Evolutionary conservation across 108 stramenopile genomes (phyloP).

Genomic region (Cyclostephanos tholiformis): DNA sequence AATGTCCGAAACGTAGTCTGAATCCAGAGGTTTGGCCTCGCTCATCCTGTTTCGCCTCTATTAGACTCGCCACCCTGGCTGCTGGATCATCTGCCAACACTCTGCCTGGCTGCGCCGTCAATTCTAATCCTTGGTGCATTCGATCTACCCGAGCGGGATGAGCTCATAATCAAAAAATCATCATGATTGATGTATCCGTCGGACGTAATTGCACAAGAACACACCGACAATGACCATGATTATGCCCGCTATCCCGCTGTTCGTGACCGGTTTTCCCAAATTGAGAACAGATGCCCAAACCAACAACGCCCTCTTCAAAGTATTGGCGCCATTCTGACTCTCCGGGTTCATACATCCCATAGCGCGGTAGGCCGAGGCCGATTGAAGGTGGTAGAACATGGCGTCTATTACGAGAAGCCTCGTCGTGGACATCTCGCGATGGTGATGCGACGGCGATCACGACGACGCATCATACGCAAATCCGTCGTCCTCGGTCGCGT

Average conservation of each 20-base stretch:
- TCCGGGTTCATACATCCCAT: slow-evolving; percentile 52
- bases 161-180: too few relatives aligned
- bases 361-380: slow-evolving; percentile 51
- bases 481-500: neutral
- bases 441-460: too few relatives aligned
- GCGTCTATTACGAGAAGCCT: slow-evolving; percentile 46
- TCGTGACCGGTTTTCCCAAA: slow-evolving; percentile 47
- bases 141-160: too few relatives aligned
- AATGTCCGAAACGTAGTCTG: too few relatives aligned
- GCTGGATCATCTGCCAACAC: too few relatives aligned
- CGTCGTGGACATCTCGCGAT: slow-evolving; percentile 18
- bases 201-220: slow-evolving; percentile 48
- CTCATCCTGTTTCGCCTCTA: too few relatives aligned
- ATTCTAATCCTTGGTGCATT: too few relatives aligned
- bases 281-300: slow-evolving; percentile 48
- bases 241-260: slow-evolving; percentile 38
- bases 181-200: slow-evolving; percentile 41
- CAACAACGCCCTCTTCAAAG: slow-evolving; percentile 45
- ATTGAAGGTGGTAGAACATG: slow-evolving; percentile 54
- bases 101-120: too few relatives aligned
- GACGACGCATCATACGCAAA: too few relatives aligned
- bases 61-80: too few relatives aligned
- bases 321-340: slow-evolving; percentile 47
- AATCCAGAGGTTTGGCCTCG: too few relatives aligned
- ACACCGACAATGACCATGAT: slow-evolving; percentile 44